Evolutionary conservation across 495 filamentous ascomycete genomes (phyloP).

Genomic region (Penicillium samsonianum): DNA sequence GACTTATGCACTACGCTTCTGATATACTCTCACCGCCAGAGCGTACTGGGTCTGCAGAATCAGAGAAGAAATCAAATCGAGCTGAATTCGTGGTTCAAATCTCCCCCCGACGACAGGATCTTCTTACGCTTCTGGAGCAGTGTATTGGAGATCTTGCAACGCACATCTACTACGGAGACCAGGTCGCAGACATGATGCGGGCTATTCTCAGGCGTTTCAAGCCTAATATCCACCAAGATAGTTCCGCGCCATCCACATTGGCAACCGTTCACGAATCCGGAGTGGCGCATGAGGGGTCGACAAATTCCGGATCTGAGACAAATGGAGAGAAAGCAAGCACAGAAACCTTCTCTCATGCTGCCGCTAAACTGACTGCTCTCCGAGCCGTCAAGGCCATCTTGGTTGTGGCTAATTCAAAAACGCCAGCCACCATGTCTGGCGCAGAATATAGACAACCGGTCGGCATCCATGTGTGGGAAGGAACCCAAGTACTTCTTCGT

Average conservation of each 20-base stretch:
- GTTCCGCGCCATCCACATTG: constrained; percentile 34
- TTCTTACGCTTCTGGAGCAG: constrained; percentile 67
- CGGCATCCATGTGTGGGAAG: constrained; percentile 81
- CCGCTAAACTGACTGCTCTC: constrained; percentile 75
- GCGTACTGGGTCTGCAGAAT: constrained; percentile 33
- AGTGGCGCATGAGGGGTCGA: constrained; percentile 8
- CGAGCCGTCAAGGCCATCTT: constrained; percentile 78
- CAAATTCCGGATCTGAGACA: constrained; percentile 15
- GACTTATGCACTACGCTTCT: constrained; percentile 77
- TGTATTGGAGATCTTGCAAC: constrained; percentile 86
- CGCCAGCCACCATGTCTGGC: constrained; percentile 57
- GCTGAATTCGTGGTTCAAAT: constrained; percentile 27
- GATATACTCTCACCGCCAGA: constrained; percentile 64
- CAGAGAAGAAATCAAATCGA: constrained; percentile 24
- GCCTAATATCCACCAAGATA: constrained; percentile 52
- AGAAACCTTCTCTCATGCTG: constrained; percentile 66
- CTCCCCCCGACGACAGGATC: constrained; percentile 48
- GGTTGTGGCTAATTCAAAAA: constrained; percentile 69
- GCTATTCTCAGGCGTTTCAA: constrained; percentile 75
- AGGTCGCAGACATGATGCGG: constrained; percentile 87
- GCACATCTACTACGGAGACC: constrained; percentile 91
- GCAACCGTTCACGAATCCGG: constrained; percentile 45
- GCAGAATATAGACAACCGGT: constrained; percentile 71
- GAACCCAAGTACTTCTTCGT: constrained; percentile 83
- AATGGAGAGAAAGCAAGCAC: constrained; percentile 37